Evolutionary conservation across 306 rosid species (phyloP), one percentile per base, ranked within the genome.

Genomic region (Albizia julibrissin): DNA sequence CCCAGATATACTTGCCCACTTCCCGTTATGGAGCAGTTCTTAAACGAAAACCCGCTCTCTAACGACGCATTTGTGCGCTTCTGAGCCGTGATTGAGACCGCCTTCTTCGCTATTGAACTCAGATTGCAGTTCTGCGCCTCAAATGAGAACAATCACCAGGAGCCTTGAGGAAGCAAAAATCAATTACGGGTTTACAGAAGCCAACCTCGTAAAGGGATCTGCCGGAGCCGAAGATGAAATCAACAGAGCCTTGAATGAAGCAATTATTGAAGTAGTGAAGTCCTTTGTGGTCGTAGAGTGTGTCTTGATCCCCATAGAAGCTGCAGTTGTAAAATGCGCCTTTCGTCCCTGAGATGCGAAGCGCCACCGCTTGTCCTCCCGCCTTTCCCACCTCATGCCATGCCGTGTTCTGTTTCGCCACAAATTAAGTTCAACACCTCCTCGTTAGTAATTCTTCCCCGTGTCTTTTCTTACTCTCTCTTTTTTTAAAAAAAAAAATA

Each of bases 11-110:
- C 82, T 2, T 81, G 89, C 4, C 94, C 97, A 74, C 84, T 85
- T 6, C 98, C 96, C 11, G 89, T 85, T 11, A 91, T 75, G 1
- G 42, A 59, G 71, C 94, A 46, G n/a, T 85, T 87, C 61, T 86
- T 90, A 70, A 93, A 91, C 1, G 94, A 91, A 80, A 93, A 91
- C 68, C 97, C 97, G 87, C 97, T 91, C 15, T 67, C 94, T 82
- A 86, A 7, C 47, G 97, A 84, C 4, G 85, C 72, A 82, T 69
- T 82, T 34, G 88, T 72, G 10, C 98, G 78, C 77, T 84, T 93
- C 75, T 93, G 97, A 21, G 98, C 98, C 0, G 98, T 91, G 74
- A 91, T 58, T 8, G 90, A 90, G 3, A 91, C 91, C 81, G 85
- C 87, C 46, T 89, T 90, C 90, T 84, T 89, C 1, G 91, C 80